A percentile compares a stretch with the other conserved stretches of the same genome.
Conservation (phyloP, 257 asterid genomes). For the Penstemon eatonii region DNA sequence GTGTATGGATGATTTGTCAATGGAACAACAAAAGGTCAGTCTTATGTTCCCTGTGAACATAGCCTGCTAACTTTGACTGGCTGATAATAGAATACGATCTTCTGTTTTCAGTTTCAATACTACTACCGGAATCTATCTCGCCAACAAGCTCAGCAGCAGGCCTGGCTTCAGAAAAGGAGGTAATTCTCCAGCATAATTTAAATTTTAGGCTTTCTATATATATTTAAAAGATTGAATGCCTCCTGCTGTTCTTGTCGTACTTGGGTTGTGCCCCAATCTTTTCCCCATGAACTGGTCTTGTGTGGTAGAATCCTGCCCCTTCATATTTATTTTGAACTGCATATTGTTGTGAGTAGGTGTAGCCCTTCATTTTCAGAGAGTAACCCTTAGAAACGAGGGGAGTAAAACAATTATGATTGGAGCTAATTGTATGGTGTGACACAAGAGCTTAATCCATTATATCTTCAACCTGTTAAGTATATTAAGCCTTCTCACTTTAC, state of each 20-base stretch:
- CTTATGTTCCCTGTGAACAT: slow-evolving; percentile 10
- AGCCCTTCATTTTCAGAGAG: no score
- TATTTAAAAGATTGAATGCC: background rate
- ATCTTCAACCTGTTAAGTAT: no score
- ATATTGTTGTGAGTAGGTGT: no score
- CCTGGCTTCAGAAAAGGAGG: slow-evolving; percentile 98
- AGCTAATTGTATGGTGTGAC: background rate
- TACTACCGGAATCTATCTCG: slow-evolving; percentile 93
- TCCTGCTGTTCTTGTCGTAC: background rate
- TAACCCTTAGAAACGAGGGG: no score
- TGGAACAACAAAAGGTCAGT: slow-evolving; percentile 91
- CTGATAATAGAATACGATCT: slow-evolving; percentile 5
- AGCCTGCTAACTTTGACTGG: slow-evolving; percentile 1
- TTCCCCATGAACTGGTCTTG: no score
- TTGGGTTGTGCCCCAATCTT: background rate
- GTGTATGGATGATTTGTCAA: slow-evolving; percentile 96
- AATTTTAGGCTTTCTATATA: background rate
- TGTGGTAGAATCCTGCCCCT: no score
- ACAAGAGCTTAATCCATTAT: background rate
- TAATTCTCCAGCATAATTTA: slow-evolving; percentile 27
- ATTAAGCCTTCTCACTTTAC: no score
- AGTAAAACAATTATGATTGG: background rate
- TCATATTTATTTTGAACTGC: no score
- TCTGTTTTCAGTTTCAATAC: slow-evolving; percentile 71
- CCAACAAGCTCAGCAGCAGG: slow-evolving; percentile 94